A percentile compares a stretch with the other conserved stretches of the same genome.
Conservation (phyloP, 148 eudicot species). For the Agrostemma githago region DNA sequence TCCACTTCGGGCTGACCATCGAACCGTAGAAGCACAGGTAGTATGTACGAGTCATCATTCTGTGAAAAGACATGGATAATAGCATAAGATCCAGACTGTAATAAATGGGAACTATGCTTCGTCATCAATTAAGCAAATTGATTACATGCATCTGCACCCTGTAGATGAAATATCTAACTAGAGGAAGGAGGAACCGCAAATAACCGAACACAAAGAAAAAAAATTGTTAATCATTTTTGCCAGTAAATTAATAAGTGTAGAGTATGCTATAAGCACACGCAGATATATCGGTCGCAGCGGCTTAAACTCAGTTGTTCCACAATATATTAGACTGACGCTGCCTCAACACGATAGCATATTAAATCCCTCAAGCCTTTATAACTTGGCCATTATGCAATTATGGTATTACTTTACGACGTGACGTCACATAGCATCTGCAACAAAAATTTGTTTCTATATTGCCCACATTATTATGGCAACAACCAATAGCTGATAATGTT, state of each 20-base stretch:
- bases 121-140: not conserved
- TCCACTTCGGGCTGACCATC: slow-evolving; percentile 95
- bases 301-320: not conserved
- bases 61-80: slow-evolving; percentile 22
- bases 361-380: not conserved
- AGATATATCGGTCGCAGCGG: not conserved
- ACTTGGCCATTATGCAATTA: not conserved
- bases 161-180: not conserved
- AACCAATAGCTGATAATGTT: not conserved
- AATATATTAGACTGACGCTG: not conserved
- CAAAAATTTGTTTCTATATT: not conserved
- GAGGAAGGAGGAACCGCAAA: not conserved
- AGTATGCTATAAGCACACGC: not conserved
- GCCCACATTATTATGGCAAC: not conserved
- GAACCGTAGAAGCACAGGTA: slow-evolving; percentile 87
- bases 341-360: not conserved
- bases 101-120: slow-evolving; percentile 2
- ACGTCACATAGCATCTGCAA: not conserved
- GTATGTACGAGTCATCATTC: slow-evolving; percentile 84
- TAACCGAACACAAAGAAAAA: not conserved
- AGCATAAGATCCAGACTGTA: not conserved
- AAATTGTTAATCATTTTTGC: not conserved
- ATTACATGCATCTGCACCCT: not conserved
- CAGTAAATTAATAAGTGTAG: not conserved
- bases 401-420: not conserved